Base-by-base conservation (phyloP, 2,329 filamentous ascomycete species). In the Drechslerella stenobrocha region DNA sequence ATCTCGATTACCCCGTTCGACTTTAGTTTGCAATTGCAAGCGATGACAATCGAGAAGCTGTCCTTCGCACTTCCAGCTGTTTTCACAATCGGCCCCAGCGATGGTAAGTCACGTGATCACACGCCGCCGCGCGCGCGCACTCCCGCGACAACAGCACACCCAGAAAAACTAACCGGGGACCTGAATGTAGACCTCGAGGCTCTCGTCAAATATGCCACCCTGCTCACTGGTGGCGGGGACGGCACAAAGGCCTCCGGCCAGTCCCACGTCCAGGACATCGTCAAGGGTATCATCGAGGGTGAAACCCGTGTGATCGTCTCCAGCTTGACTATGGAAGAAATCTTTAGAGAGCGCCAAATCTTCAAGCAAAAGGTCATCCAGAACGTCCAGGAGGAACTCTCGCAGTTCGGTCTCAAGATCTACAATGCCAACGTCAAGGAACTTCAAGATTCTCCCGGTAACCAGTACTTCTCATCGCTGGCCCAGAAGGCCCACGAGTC, bases 271-370 rank as follows among this genome's bases (percentile, higher is more conserved):
- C 87, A 88, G 74, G 88, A 88, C 72, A 95, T 95, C 69, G 87
- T 95, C 76, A 92, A 90, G 76, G 89, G 89, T 66, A 90, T 95
- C 75, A 93, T 95, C 72, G 89, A 95, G 76, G 90, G 90, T 69
- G 90, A 95, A 76, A 91, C 88, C 0, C 83, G 90, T 63, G 87
- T 89, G 3, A 84, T 95, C 53, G 88, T 95, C 40, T 89, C 86
- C 0, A 86, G 84, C 72, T 92, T 95, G 88, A 91, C 88, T n/a
- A 92, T 93, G 87, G 89, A 92, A 75, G 89, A 93, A 76, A 88
- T 95, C 64, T 91, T 91, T 76, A 87, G 85, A 66, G 86, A 89
- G 76, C 81, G 88, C 30, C 85, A 88, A 71, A 79, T 87, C 42
- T 90, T 90, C 80, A 89, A 92, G 79, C 82, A 81, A 71, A 85